phyloP scores from a whole-genome alignment of 148 eudicot genomes.

The Cornus controversa region DNA sequence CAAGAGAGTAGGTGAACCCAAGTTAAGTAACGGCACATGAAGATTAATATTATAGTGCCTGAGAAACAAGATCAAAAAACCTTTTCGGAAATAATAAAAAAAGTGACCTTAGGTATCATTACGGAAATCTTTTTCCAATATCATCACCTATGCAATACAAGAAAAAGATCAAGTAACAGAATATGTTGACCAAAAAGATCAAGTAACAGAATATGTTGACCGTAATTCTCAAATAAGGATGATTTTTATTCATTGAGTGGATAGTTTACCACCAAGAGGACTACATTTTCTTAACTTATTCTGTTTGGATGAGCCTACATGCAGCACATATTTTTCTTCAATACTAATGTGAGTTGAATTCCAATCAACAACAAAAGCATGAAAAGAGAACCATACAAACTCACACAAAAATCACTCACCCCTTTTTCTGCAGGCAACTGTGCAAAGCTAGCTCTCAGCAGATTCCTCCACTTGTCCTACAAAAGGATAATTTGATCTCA shows the following conservation, averaged over 20 bases:
- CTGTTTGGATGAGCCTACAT: not conserved
- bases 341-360: not conserved
- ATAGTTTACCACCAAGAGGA: not conserved
- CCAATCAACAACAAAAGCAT: not conserved
- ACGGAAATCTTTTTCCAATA: not conserved
- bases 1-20: not conserved
- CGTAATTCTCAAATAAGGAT: not conserved
- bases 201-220: not conserved
- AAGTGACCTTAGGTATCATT: not conserved
- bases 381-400: not conserved
- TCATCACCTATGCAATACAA: not conserved
- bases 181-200: not conserved
- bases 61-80: not conserved
- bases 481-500: constrained; percentile 17
- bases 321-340: not conserved
- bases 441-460: constrained; percentile 81
- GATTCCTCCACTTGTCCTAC: constrained; percentile 99
- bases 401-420: constrained; percentile 44
- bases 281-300: not conserved
- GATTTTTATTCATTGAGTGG: not conserved
- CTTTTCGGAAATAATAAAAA: not conserved
- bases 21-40: not conserved
- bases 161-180: not conserved
- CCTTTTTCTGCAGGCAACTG: constrained; percentile 59
- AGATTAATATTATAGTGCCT: not conserved